phyloP scores from a whole-genome alignment of 164 flowering plant species.

The Saururus chinensis region DNA sequence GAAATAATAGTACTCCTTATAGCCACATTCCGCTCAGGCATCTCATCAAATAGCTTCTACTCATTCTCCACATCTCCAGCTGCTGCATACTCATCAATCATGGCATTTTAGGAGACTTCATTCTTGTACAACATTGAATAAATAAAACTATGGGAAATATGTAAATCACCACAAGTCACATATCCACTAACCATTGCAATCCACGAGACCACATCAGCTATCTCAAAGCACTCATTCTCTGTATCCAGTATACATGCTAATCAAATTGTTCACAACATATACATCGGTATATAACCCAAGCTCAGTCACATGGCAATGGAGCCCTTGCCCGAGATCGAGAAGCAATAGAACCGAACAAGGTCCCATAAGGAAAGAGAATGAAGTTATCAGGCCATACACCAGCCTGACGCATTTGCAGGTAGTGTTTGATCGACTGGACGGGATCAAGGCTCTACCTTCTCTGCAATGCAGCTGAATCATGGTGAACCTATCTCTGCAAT shows the following conservation, averaged over 20 bases:
- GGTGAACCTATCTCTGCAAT: too few relatives aligned
- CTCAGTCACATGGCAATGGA: constrained; percentile 17
- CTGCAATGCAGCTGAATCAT: too few relatives aligned
- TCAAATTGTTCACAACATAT: too few relatives aligned
- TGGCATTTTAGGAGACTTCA: too few relatives aligned
- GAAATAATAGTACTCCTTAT: too few relatives aligned
- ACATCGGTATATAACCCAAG: too few relatives aligned
- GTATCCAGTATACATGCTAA: constrained; percentile 12
- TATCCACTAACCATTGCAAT: constrained; percentile 20
- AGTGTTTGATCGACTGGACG: constrained; percentile 8
- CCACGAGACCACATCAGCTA: constrained; percentile 26
- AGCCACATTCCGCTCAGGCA: too few relatives aligned
- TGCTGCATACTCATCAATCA: constrained; percentile 20
- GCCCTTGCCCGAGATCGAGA: constrained; percentile 8
- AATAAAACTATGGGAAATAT: constrained; percentile 14
- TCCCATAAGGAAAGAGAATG: constrained; percentile 21
- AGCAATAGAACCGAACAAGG: too few relatives aligned
- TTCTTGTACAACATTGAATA: constrained; percentile 17
- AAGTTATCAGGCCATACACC: constrained; percentile 16
- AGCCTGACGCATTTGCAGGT: too few relatives aligned
- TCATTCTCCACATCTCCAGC: too few relatives aligned
- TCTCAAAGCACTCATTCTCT: too few relatives aligned
- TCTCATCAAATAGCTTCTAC: too few relatives aligned
- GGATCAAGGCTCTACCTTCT: constrained; percentile 6
- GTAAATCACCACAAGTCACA: constrained; percentile 9